These are phyloP conservation scores for Xanthoceras sorbifolium DNA, from an alignment of 345 rosid genomes.

Conservation along the genomic window DNA sequence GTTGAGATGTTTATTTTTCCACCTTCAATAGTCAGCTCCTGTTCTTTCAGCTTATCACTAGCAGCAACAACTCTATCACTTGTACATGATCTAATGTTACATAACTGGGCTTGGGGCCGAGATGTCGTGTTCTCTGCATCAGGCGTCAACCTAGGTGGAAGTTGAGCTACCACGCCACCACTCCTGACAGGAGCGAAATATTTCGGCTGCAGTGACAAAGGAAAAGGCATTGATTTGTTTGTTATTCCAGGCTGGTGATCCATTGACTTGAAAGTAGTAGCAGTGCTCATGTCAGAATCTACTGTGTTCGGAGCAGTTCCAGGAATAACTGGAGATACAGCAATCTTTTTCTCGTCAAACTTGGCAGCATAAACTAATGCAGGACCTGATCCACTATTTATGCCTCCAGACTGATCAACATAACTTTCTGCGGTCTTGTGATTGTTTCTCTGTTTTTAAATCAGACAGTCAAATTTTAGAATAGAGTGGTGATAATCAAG, in stretches of 20 bases:
- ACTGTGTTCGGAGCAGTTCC: constrained; percentile 41
- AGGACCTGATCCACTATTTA: constrained; percentile 35
- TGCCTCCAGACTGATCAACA: constrained; percentile 41
- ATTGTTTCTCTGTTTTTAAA: constrained; percentile 51
- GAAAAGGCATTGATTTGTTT: constrained; percentile 51
- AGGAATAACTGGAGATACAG: constrained; percentile 38
- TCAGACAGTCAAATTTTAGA: constrained; percentile 3
- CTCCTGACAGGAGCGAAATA: constrained; percentile 40
- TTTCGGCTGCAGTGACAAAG: constrained; percentile 63
- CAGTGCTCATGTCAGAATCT: constrained; percentile 44
- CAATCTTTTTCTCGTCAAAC: constrained; percentile 53
- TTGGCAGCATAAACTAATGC: constrained; percentile 49
- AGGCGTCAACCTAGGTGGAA: constrained; percentile 38
- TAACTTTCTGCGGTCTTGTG: constrained; percentile 50
- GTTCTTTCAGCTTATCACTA: constrained; percentile 50
- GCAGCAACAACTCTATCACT: constrained; percentile 37
- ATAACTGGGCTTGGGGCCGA: constrained; percentile 35
- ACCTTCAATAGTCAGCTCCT: constrained; percentile 56
- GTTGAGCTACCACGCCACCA: constrained; percentile 39
- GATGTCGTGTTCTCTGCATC: constrained; percentile 38
- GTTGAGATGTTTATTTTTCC: constrained; percentile 89
- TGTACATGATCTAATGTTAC: constrained; percentile 31
- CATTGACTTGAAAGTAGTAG: constrained; percentile 36
- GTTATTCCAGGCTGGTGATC: constrained; percentile 45
- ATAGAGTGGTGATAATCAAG: neutral